Conservation (phyloP, 495 filamentous ascomycete species). For the Staphylotrichum tortipilum region DNA sequence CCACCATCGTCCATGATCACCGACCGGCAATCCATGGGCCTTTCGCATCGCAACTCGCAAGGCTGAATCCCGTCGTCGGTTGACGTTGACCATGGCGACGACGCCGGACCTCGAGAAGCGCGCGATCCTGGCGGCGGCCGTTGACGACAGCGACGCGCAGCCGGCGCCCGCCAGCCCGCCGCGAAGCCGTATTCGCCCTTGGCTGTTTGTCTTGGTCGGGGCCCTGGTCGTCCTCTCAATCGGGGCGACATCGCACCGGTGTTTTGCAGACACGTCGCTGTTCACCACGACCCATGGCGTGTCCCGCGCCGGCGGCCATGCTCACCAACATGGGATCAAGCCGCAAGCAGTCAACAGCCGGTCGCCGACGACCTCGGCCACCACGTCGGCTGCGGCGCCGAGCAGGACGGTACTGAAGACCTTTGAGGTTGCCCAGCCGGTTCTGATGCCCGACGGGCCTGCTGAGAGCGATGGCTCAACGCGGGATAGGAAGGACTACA, state of each 20-base stretch:
- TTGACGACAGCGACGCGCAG: background rate
- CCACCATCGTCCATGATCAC: no score
- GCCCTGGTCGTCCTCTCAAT: conserved; percentile 1
- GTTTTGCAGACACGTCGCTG: background rate
- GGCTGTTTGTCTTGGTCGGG: background rate
- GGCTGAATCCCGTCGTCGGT: background rate
- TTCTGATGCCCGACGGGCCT: conserved; percentile 40
- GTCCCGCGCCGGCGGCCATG: background rate
- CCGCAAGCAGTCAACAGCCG: conserved; percentile 1
- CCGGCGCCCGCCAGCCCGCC: background rate
- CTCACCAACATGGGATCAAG: background rate
- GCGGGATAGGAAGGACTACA: conserved; percentile 9
- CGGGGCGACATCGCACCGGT: background rate
- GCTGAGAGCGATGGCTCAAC: conserved; percentile 29
- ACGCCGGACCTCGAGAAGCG: conserved; percentile 10
- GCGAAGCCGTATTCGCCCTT: background rate
- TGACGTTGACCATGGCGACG: conserved; percentile 5
- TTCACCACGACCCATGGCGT: background rate
- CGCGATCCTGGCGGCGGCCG: background rate
- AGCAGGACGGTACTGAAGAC: conserved; percentile 41
- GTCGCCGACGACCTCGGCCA: conserved; percentile 1
- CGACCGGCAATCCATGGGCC: background rate
- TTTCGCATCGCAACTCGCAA: background rate
- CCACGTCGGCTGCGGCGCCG: conserved; percentile 13
- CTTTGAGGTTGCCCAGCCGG: conserved; percentile 63